These are phyloP conservation scores for Pestalotiopsis sp. DNA, from an alignment of 2,329 filamentous ascomycete species.

Conservation along the genomic window DNA sequence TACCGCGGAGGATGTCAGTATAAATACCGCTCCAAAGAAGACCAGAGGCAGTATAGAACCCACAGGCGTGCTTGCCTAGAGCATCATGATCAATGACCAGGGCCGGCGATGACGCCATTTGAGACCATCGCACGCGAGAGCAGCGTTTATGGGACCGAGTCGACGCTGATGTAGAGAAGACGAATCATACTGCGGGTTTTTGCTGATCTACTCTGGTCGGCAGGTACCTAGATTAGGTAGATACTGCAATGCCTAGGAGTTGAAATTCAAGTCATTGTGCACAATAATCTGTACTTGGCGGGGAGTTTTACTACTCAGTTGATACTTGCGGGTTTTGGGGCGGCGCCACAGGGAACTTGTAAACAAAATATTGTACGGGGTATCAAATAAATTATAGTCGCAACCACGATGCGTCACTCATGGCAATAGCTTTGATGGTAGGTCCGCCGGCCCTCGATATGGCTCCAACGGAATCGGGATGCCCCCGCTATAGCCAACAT, in stretches of 20 bases:
- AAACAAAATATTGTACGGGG: neutral
- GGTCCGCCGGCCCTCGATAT: slow-evolving; percentile 1
- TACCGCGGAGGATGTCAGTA: too few species aligned
- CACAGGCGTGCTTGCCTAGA: neutral
- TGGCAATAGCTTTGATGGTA: slow-evolving; percentile 8
- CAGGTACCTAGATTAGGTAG: too few species aligned
- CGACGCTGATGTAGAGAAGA: too few species aligned
- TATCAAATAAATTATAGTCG: neutral
- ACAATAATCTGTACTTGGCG: neutral
- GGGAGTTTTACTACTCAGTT: neutral
- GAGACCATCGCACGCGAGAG: neutral
- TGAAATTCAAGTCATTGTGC: neutral
- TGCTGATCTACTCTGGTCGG: too few species aligned
- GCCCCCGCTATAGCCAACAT: slow-evolving; percentile 6
- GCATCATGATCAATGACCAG: neutral
- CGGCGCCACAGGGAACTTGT: neutral
- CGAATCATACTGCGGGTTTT: too few species aligned
- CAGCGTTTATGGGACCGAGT: neutral
- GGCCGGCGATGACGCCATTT: neutral
- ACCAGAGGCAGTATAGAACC: neutral
- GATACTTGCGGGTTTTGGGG: too few species aligned
- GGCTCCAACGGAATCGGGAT: slow-evolving; percentile 6
- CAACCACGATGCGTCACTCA: neutral
- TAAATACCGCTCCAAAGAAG: too few species aligned
- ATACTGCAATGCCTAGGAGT: neutral